Percentiles rank a stretch among this genome's conserved stretches.
phyloP scores from a whole-genome alignment of 2,329 filamentous ascomycete species.

The Metarhizium rileyi region DNA sequence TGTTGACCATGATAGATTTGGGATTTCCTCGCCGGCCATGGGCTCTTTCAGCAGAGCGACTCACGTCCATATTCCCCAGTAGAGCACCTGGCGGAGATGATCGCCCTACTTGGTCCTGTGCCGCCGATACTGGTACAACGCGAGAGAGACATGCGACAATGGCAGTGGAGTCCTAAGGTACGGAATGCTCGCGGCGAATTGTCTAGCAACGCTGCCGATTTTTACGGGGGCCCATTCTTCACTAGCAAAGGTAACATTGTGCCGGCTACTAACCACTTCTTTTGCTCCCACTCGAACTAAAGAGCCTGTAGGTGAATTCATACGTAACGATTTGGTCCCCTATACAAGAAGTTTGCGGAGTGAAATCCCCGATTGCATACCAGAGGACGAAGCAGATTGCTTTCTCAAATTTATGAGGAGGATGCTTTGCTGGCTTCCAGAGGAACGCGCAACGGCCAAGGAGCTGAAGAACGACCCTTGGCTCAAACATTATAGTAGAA shows the following conservation, averaged over 20 bases:
- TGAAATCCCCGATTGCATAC: conserved; percentile 10
- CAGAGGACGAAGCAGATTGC: conserved; percentile 8
- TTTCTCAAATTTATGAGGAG: conserved; percentile 15
- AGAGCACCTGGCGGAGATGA: conserved; percentile 16
- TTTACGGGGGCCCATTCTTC: conserved; percentile 14
- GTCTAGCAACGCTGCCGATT: conserved; percentile 11
- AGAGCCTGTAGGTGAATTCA: conserved; percentile 7
- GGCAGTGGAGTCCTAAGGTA: conserved; percentile 10
- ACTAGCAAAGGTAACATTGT: conserved; percentile 10
- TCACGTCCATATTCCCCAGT: conserved; percentile 12
- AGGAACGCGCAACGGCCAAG: conserved; percentile 14
- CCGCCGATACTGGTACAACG: conserved; percentile 11
- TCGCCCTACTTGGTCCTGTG: conserved; percentile 13
- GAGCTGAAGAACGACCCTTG: conserved; percentile 16
- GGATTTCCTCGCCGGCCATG: conserved; percentile 15
- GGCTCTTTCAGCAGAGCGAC: conserved; percentile 11
- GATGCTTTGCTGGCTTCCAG: conserved; percentile 17
- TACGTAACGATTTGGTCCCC: conserved; percentile 9
- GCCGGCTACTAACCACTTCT: not conserved
- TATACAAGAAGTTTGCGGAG: conserved; percentile 5
- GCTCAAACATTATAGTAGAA: conserved; percentile 5
- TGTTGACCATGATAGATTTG: conserved; percentile 11
- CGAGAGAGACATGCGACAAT: conserved; percentile 11
- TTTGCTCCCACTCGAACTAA: not conserved
- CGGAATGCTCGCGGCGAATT: conserved; percentile 9